Evolutionary conservation across 1,139 yeast species (phyloP).

Genomic region (Suhomyces kunorum): DNA sequence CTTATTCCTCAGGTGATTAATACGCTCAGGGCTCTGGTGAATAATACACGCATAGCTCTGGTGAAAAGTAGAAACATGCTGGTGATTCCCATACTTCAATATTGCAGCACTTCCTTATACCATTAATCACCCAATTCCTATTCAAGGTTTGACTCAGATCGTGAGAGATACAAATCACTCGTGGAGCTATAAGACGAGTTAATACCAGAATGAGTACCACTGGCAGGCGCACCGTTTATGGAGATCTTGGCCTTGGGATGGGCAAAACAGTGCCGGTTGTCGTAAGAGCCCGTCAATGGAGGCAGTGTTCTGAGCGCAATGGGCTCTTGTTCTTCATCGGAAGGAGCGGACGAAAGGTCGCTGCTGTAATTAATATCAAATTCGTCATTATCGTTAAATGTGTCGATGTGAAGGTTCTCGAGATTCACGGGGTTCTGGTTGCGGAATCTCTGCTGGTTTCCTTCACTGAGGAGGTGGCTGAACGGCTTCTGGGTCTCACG

Average conservation of each 20-base stretch:
- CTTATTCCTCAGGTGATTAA: too few species aligned
- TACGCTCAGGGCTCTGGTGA: too few species aligned
- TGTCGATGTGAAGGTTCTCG: slow-evolving; percentile 16
- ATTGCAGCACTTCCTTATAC: too few species aligned
- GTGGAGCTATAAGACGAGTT: slow-evolving; percentile 1
- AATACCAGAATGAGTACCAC: not conserved
- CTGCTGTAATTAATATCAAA: slow-evolving; percentile 30
- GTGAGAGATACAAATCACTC: slow-evolving; percentile 1
- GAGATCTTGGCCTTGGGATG: slow-evolving; percentile 41
- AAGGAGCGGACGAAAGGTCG: slow-evolving; percentile 19
- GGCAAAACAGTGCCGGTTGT: slow-evolving; percentile 41
- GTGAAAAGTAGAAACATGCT: too few species aligned
- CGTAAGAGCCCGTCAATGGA: slow-evolving; percentile 25
- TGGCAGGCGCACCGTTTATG: slow-evolving; percentile 1
- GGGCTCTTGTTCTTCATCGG: slow-evolving; percentile 18
- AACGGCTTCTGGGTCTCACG: slow-evolving; percentile 82
- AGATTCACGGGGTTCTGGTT: slow-evolving; percentile 7
- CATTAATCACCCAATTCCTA: too few species aligned
- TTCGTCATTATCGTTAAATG: slow-evolving; percentile 20
- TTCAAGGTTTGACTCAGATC: slow-evolving; percentile 1
- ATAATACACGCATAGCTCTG: too few species aligned
- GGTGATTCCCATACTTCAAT: too few species aligned
- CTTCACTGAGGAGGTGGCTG: slow-evolving; percentile 50
- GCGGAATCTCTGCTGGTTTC: slow-evolving; percentile 37
- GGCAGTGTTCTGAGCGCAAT: slow-evolving; percentile 8